Evolutionary conservation across 208 protist species (phyloP).

Genomic region (Leishmania mexicana): DNA sequence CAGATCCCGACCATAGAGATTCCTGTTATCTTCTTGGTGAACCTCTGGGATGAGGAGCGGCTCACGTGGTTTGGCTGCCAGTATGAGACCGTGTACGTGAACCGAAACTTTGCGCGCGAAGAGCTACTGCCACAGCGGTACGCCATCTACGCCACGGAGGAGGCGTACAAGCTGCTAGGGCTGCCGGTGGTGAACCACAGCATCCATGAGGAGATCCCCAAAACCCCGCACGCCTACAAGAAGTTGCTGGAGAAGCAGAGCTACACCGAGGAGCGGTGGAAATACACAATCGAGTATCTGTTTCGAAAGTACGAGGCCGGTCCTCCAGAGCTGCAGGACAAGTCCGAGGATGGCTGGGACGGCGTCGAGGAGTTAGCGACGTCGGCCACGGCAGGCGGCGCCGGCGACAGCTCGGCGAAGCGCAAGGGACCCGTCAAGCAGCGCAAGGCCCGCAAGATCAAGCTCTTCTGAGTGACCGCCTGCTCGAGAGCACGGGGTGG

Average conservation of each 20-base stretch:
- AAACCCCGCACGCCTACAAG: constrained; percentile 73
- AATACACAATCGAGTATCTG: constrained; percentile 90
- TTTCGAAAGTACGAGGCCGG: constrained; percentile 87
- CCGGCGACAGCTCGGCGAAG: constrained; percentile 45
- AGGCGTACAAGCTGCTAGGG: constrained; percentile 83
- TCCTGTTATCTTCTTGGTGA: constrained; percentile 86
- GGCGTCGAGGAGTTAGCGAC: constrained; percentile 62
- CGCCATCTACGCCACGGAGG: constrained; percentile 88
- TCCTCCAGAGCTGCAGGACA: constrained; percentile 80
- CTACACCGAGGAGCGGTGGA: constrained; percentile 90
- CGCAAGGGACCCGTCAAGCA: constrained; percentile 85
- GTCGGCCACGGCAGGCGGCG: constrained; percentile 27
- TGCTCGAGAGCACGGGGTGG: neutral
- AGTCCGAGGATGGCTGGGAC: constrained; percentile 70
- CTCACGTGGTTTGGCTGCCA: constrained; percentile 76
- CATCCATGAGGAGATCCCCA: constrained; percentile 86
- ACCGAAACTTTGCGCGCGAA: constrained; percentile 60
- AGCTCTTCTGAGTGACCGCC: constrained; percentile 64
- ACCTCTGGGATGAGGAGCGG: constrained; percentile 77
- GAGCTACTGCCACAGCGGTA: constrained; percentile 87
- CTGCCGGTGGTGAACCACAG: constrained; percentile 79
- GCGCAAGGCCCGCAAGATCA: constrained; percentile 91
- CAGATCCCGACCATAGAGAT: constrained; percentile 75
- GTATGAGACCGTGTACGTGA: constrained; percentile 89
- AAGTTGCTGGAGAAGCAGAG: constrained; percentile 86